Percentiles rank a stretch among this genome's conserved stretches.
Evolutionary conservation across 2,329 filamentous ascomycete species (phyloP).

Genomic region (Fusarium begoniae): DNA sequence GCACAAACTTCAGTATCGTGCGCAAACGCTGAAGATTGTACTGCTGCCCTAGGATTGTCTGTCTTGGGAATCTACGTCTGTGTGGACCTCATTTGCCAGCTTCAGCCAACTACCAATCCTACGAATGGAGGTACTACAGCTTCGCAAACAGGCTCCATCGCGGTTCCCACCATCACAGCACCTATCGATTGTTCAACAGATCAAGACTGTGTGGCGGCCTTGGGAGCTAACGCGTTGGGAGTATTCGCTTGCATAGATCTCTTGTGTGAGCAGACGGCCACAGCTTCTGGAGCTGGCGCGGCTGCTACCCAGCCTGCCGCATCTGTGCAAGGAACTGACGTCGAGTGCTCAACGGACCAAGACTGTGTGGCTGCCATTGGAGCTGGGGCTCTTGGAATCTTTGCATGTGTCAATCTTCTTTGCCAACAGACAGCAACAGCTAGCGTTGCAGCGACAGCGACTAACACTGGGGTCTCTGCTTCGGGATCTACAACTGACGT

Average conservation of each 20-base stretch:
- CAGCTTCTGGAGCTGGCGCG: not conserved
- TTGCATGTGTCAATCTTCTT: constrained; percentile 6
- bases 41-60: constrained; percentile 4
- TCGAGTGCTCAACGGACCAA: constrained; percentile 1
- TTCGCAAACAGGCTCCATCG: not conserved
- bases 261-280: not conserved
- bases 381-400: not conserved
- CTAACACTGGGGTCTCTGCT: not conserved
- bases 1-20: not conserved
- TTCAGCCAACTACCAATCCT: not conserved
- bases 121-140: not conserved
- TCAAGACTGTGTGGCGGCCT: not conserved
- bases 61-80: constrained; percentile 2
- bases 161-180: not conserved
- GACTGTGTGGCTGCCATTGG: constrained; percentile 10
- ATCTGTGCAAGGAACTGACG: not conserved
- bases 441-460: not conserved
- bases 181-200: constrained; percentile 1
- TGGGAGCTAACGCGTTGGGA: not conserved
- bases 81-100: constrained; percentile 10
- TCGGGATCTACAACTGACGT: not conserved
- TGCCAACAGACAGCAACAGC: not conserved
- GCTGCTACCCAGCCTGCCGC: not conserved
- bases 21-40: not conserved
- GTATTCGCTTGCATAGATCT: constrained; percentile 1